Conservation (phyloP, 306 rosid species). For the Rosa rugosa region DNA sequence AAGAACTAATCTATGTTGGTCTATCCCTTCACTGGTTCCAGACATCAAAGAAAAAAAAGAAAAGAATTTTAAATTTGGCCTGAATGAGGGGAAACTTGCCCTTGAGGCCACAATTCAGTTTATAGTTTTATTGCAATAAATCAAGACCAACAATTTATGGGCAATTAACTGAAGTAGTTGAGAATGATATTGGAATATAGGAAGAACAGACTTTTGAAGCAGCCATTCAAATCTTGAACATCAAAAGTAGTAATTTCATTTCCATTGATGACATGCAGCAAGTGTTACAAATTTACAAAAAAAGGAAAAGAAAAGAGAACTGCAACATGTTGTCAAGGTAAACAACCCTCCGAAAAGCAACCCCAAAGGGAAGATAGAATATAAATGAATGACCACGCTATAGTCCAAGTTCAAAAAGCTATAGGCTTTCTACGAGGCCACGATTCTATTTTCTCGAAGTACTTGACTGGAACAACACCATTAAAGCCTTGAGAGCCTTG, state of each 20-base stretch:
- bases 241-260: not conserved
- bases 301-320: not conserved
- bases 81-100: not conserved
- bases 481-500: slow-evolving; percentile 59
- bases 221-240: not conserved
- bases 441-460: slow-evolving; percentile 73
- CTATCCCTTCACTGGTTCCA: not conserved
- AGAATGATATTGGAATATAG: too few relatives aligned
- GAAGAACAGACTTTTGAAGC: too few relatives aligned
- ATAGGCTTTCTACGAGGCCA: slow-evolving; percentile 70
- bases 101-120: not conserved
- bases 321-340: not conserved
- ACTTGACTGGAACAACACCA: slow-evolving; percentile 70
- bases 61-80: too few relatives aligned
- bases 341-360: not conserved
- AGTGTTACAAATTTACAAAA: not conserved
- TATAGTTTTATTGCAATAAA: not conserved
- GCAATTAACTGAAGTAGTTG: too few relatives aligned
- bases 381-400: not conserved
- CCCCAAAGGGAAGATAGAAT: not conserved
- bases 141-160: too few relatives aligned
- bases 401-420: slow-evolving; percentile 33
- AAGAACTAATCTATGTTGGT: not conserved
- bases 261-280: not conserved
- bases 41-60: too few relatives aligned